These are phyloP conservation scores for Eucalyptus marginata DNA, from an alignment of 345 rosid genomes.

Conservation along the genomic window DNA sequence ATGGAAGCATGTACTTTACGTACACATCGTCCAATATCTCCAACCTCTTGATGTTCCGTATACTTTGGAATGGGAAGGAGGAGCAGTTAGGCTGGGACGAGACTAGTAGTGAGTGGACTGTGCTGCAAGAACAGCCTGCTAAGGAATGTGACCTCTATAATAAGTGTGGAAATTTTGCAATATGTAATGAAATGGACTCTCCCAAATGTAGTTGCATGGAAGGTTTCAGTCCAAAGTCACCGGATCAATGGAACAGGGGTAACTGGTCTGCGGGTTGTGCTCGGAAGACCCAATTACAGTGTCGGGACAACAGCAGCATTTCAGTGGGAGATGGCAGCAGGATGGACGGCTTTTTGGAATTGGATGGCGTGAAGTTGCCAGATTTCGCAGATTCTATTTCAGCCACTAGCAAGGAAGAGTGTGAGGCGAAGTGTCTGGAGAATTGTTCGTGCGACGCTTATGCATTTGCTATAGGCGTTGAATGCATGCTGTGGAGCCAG, in stretches of 20 bases:
- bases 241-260: conserved; percentile 9
- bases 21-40: conserved; percentile 29
- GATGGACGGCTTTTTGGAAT: conserved; percentile 13
- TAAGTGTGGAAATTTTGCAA: conserved; percentile 60
- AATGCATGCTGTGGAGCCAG: conserved; percentile 51
- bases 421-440: conserved; percentile 7
- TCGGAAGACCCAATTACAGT: conserved; percentile 13
- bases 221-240: conserved; percentile 27
- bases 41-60: conserved; percentile 35
- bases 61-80: conserved; percentile 40
- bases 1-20: conserved; percentile 40
- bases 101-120: conserved; percentile 27
- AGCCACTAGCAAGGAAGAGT: neutral
- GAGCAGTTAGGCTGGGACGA: conserved; percentile 50
- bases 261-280: conserved; percentile 32
- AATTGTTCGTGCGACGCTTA: conserved; percentile 66
- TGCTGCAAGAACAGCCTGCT: conserved; percentile 34
- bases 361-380: conserved; percentile 17
- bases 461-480: conserved; percentile 21
- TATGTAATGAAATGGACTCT: conserved; percentile 16
- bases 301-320: conserved; percentile 7
- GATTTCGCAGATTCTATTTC: conserved; percentile 8
- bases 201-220: conserved; percentile 41
- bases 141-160: conserved; percentile 60
- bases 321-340: neutral